Evolutionary conservation across 2,329 filamentous ascomycete species (phyloP), one percentile per base, ranked within the genome.

Genomic region (Aureobasidium vineae): DNA sequence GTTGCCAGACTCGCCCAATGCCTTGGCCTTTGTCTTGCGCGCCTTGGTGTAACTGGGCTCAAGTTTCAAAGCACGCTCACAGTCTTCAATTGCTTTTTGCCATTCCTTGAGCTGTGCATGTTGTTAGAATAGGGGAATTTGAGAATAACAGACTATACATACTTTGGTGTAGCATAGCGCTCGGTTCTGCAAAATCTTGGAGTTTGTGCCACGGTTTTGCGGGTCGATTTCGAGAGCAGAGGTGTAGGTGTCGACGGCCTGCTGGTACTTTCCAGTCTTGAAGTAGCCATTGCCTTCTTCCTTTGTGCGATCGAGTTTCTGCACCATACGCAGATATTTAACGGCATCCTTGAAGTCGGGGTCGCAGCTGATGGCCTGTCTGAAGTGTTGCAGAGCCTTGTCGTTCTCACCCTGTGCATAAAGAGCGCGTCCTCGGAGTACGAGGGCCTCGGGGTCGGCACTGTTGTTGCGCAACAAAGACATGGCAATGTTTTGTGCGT

Each of bases 321-420:
- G 92, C 52, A 97, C 92, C 75, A 90, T 90, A 69, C 91, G 87
- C 68, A 98, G 83, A 81, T 91, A 94, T 80, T 92, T 96, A 72
- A 97, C 86, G 8, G 93, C 94, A 70, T 91, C 89, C 72, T 87
- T 89, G 81, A 90, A 95, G 77, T 99, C 95, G 10, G 95, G 95
- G 72, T 98, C 95, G 77, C 93, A 92, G 76, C 85, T 90, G 66
- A 97, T 81, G 23, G 94, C 95, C 80, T 95, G 91, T 70, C 92
- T 87, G 81, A 98, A 95, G 77, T 96, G 91, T 75, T 94, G 90
- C 50, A 97, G 85, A 1, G 95, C 94, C 83, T 97, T 96, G 2
- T 96, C 91, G 74, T 97, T 97, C 72, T 99, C 95, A 36, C 95
- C 95, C 76, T 95, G 91, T 4, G 88, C 89, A 73, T 98, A 98